Evolutionary conservation across 805 yeast genomes (phyloP).

Genomic region (Tetrapisispora phaffii): DNA sequence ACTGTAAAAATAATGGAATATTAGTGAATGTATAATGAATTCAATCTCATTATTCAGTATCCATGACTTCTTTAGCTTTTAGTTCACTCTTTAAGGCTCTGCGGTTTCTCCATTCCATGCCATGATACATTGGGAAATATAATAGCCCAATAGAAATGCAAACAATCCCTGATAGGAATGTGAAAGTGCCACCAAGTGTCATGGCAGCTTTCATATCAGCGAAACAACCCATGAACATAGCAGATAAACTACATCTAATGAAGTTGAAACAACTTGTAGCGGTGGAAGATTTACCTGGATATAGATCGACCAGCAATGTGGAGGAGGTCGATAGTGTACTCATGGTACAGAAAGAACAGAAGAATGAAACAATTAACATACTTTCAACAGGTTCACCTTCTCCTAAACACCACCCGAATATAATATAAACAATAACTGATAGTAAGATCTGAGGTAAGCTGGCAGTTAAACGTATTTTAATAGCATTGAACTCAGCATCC

Average conservation of each 20-base stretch:
- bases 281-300: slow-evolving; percentile 60
- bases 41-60: neutral
- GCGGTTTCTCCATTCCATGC: slow-evolving; percentile 28
- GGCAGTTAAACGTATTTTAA: slow-evolving; percentile 42
- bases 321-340: slow-evolving; percentile 47
- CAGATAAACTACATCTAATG: slow-evolving; percentile 58
- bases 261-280: slow-evolving; percentile 65
- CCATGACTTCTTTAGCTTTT: slow-evolving; percentile 2
- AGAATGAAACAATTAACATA: slow-evolving; percentile 46
- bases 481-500: slow-evolving; percentile 38
- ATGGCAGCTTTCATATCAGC: slow-evolving; percentile 47
- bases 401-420: slow-evolving; percentile 69
- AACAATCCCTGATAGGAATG: slow-evolving; percentile 50
- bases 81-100: slow-evolving; percentile 18
- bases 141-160: slow-evolving; percentile 22
- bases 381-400: slow-evolving; percentile 40
- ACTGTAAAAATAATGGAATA: neutral
- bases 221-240: slow-evolving; percentile 59
- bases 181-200: slow-evolving; percentile 67
- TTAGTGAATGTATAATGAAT: neutral
- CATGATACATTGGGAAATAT: slow-evolving; percentile 30
- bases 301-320: slow-evolving; percentile 63
- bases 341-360: slow-evolving; percentile 49
- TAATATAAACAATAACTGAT: slow-evolving; percentile 34
- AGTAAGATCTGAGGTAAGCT: slow-evolving; percentile 37